Evolutionary conservation across 306 rosid genomes (phyloP).

Genomic region (Fagus crenata): DNA sequence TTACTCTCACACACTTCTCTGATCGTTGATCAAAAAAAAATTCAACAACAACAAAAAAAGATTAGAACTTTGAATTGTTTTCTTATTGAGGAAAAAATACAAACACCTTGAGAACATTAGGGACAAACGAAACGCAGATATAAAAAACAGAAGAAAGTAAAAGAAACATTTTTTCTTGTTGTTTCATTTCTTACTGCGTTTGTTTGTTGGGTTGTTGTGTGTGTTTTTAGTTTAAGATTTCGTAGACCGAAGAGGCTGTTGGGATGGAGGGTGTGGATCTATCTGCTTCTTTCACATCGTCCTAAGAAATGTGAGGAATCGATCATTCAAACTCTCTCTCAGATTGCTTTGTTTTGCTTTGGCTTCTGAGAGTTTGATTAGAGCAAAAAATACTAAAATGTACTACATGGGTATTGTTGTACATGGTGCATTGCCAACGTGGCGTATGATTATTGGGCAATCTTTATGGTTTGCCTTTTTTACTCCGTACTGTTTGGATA

Average conservation of each 20-base stretch:
- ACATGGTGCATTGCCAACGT: neutral
- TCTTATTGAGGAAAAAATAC: neutral
- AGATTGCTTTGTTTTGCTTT: neutral
- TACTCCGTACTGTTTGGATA: constrained; percentile 13
- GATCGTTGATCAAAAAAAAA: neutral
- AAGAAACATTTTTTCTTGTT: neutral
- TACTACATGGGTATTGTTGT: neutral
- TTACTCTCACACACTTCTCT: constrained; percentile 22
- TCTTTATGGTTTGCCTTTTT: neutral
- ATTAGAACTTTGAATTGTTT: neutral
- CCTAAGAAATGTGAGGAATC: constrained; percentile 7
- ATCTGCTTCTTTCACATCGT: constrained; percentile 19
- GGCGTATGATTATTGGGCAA: neutral
- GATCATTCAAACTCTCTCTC: constrained; percentile 13
- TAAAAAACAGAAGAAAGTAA: neutral
- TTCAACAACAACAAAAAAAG: neutral
- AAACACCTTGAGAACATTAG: constrained; percentile 14
- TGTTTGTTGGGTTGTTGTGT: neutral
- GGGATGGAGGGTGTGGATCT: constrained; percentile 3
- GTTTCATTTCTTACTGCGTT: neutral
- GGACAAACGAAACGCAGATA: constrained; percentile 26
- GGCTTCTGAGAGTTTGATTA: neutral
- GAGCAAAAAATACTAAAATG: neutral
- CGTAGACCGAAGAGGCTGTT: constrained; percentile 2
- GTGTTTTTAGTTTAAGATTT: neutral